A percentile compares a stretch with the other conserved stretches of the same genome.
Evolutionary conservation across 257 asterid species (phyloP).

Genomic region (Ophiorrhiza pumila): DNA sequence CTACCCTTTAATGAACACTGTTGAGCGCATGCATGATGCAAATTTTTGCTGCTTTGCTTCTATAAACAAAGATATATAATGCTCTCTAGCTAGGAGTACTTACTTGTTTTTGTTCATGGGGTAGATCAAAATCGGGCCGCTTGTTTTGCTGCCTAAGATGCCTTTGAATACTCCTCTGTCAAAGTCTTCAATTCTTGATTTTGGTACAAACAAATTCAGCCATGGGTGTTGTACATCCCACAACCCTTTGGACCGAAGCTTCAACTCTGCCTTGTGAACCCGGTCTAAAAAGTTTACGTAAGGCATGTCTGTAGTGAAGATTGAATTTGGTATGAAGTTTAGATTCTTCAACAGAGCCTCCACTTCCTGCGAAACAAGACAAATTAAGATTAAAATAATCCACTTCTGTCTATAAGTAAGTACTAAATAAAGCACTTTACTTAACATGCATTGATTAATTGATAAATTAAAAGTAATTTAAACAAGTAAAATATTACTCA

Average conservation of each 20-base stretch:
- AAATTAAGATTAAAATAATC: neutral
- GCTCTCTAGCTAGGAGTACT: no score
- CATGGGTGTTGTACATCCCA: conserved; percentile 97
- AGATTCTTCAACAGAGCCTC: conserved; percentile 42
- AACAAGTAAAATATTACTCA: conserved; percentile 5
- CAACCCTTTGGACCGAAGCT: conserved; percentile 59
- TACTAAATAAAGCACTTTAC: neutral
- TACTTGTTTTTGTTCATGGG: conserved; percentile 84
- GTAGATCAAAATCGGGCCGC: conserved; percentile 81
- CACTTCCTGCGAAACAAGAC: conserved; percentile 44
- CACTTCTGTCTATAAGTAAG: neutral
- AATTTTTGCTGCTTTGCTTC: no score
- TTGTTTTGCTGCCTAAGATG: conserved; percentile 58
- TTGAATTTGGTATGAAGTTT: conserved; percentile 53
- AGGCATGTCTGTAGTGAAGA: conserved; percentile 62
- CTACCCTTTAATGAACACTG: neutral
- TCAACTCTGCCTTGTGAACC: conserved; percentile 83
- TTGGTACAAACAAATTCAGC: conserved; percentile 74
- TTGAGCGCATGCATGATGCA: no score
- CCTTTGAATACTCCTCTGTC: conserved; percentile 76
- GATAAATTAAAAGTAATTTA: neutral
- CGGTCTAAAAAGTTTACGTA: conserved; percentile 75
- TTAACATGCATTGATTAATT: no score
- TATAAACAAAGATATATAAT: neutral
- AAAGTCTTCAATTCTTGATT: conserved; percentile 63